phyloP scores from a whole-genome alignment of 176 grass and related monocot species.

The Triticum aestivum region DNA sequence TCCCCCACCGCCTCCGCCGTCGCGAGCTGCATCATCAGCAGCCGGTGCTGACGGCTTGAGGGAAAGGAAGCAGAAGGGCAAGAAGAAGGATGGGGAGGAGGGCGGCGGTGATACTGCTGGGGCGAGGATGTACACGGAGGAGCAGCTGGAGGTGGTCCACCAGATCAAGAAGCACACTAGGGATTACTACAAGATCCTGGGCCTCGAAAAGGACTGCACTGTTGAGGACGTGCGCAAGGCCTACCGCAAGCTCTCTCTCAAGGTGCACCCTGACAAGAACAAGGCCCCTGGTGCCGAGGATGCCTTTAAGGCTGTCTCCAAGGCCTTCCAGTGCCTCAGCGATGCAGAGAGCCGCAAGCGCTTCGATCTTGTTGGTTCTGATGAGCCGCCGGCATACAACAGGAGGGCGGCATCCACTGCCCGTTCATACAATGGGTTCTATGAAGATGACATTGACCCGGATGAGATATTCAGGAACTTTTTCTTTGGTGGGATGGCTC shows the following conservation, averaged over 20 bases:
- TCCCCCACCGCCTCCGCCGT: background rate
- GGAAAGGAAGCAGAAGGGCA: slow-evolving; percentile 51
- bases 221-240: slow-evolving; percentile 94
- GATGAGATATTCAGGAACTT: slow-evolving; percentile 99
- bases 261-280: slow-evolving; percentile 99
- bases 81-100: slow-evolving; percentile 33
- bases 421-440: slow-evolving; percentile 51
- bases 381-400: slow-evolving; percentile 50
- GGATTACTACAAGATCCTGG: slow-evolving; percentile 92
- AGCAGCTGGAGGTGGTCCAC: slow-evolving; percentile 74
- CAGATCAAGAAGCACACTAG: slow-evolving; percentile 76
- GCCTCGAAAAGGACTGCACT: slow-evolving; percentile 68
- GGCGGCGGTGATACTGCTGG: background rate
- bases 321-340: slow-evolving; percentile 94
- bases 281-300: slow-evolving; percentile 86
- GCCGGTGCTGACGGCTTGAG: slow-evolving; percentile 28
- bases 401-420: slow-evolving; percentile 51
- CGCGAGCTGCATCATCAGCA: background rate
- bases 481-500: slow-evolving; percentile 85
- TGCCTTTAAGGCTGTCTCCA: slow-evolving; percentile 92
- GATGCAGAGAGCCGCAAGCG: slow-evolving; percentile 69
- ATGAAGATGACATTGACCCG: slow-evolving; percentile 79
- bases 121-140: slow-evolving; percentile 54
- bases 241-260: slow-evolving; percentile 93
- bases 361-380: slow-evolving; percentile 74